phyloP scores from a whole-genome alignment of 768 basidiomycete species.

The Neoboletus magnificus region DNA sequence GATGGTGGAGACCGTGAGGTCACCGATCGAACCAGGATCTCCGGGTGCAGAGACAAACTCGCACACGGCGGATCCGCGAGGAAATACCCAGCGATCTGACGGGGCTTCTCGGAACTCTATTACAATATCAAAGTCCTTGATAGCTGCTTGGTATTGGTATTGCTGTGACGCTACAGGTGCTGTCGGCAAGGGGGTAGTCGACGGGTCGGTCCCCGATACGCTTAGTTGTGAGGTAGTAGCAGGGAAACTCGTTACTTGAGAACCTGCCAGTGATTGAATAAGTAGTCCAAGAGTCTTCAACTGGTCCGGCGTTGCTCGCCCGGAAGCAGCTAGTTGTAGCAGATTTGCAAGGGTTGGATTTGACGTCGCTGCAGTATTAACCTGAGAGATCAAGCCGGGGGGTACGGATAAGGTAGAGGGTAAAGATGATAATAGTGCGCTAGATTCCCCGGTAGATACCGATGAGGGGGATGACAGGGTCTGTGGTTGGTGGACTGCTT shows the following conservation, averaged over 20 bases:
- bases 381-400: slow-evolving; percentile 56
- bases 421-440: slow-evolving; percentile 45
- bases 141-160: slow-evolving; percentile 28
- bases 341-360: slow-evolving; percentile 69
- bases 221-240: slow-evolving; percentile 7
- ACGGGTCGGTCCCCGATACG: slow-evolving; percentile 3
- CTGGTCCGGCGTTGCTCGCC: slow-evolving; percentile 60
- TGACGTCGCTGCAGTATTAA: slow-evolving; percentile 61
- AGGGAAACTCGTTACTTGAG: slow-evolving; percentile 4
- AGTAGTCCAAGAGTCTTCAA: slow-evolving; percentile 66
- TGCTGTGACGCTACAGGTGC: slow-evolving; percentile 13
- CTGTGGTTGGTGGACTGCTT: slow-evolving; percentile 27
- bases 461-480: slow-evolving; percentile 16
- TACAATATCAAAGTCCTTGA: slow-evolving; percentile 68
- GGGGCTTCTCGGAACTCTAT: slow-evolving; percentile 66
- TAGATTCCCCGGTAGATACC: slow-evolving; percentile 29
- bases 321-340: slow-evolving; percentile 60
- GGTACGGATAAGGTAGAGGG: slow-evolving; percentile 48
- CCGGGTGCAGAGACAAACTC: slow-evolving; percentile 35
- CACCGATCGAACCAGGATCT: slow-evolving; percentile 18
- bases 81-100: slow-evolving; percentile 65
- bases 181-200: slow-evolving; percentile 13
- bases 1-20: slow-evolving; percentile 42
- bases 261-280: slow-evolving; percentile 61
- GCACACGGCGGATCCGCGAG: slow-evolving; percentile 53